Evolutionary conservation across 192 early-diverging fungal genomes (phyloP).

Genomic region (Linderina pennispora): DNA sequence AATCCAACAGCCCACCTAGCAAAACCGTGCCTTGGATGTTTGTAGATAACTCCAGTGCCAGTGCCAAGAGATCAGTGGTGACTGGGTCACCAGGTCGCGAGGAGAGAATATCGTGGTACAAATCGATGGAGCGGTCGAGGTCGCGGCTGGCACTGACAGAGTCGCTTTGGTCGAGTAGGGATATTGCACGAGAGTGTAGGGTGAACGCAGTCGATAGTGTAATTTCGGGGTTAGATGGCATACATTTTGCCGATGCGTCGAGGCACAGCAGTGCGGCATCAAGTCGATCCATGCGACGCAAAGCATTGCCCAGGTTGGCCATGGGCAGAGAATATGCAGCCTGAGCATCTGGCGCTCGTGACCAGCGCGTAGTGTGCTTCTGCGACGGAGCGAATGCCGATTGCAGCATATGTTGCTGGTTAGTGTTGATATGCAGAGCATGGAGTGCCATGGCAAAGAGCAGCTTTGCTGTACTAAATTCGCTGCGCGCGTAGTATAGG

Average conservation of each 20-base stretch:
- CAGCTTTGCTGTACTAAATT: conserved; percentile 11
- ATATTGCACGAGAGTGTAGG: conserved; percentile 20
- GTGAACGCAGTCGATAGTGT: conserved; percentile 25
- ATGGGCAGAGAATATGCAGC: conserved; percentile 22
- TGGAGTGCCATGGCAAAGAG: conserved; percentile 18
- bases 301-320: conserved; percentile 33
- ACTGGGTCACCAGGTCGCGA: conserved; percentile 28
- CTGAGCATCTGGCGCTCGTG: conserved; percentile 12
- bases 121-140: conserved; percentile 35
- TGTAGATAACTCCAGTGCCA: conserved; percentile 34
- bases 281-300: conserved; percentile 19
- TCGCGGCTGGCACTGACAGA: background rate
- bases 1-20: conserved; percentile 1
- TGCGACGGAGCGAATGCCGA: conserved; percentile 3
- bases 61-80: conserved; percentile 35
- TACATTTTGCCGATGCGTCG: conserved; percentile 7
- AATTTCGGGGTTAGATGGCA: conserved; percentile 25
- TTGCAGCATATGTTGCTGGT: conserved; percentile 16
- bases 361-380: background rate
- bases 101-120: conserved; percentile 31
- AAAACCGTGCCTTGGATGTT: conserved; percentile 3
- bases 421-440: conserved; percentile 5
- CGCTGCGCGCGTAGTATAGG: conserved; percentile 20
- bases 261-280: conserved; percentile 18
- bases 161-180: conserved; percentile 3